Evolutionary conservation across 208 protist genomes (phyloP).

Genomic region (Leishmania amazonensis): DNA sequence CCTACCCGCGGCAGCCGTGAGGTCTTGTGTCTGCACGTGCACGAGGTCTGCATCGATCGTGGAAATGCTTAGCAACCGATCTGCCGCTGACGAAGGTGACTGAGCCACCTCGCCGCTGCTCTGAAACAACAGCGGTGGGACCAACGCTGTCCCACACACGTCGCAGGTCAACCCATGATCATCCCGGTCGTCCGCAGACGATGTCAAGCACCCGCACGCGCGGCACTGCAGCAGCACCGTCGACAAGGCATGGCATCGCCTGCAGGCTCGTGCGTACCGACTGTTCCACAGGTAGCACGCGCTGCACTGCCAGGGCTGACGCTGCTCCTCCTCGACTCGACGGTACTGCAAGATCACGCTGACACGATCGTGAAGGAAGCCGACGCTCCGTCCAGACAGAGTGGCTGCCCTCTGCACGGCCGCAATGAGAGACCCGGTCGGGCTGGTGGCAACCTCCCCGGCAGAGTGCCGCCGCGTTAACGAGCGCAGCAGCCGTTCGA

Average conservation of each 20-base stretch:
- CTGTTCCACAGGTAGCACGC: slow-evolving; percentile 68
- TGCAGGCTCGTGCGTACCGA: slow-evolving; percentile 41
- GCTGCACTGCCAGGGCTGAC: slow-evolving; percentile 63
- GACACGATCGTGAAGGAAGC: slow-evolving; percentile 3
- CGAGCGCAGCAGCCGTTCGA: slow-evolving; percentile 16
- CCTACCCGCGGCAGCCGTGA: not conserved
- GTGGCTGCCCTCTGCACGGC: not conserved
- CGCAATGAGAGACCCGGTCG: not conserved
- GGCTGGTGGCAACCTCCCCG: not conserved
- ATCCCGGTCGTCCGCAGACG: slow-evolving; percentile 24
- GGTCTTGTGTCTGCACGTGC: not conserved
- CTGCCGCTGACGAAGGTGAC: not conserved
- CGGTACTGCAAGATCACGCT: slow-evolving; percentile 1
- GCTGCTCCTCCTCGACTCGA: slow-evolving; percentile 22
- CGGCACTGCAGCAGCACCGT: slow-evolving; percentile 60
- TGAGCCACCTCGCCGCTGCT: not conserved
- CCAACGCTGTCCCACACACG: slow-evolving; percentile 25
- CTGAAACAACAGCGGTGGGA: not conserved
- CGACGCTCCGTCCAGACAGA: not conserved
- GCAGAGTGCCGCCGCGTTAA: not conserved
- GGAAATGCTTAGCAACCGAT: not conserved
- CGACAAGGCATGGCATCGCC: slow-evolving; percentile 42
- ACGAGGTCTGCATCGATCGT: not conserved
- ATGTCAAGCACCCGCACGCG: slow-evolving; percentile 51
- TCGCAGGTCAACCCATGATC: slow-evolving; percentile 20